Percentiles rank a stretch among this genome's conserved stretches.
phyloP scores from a whole-genome alignment of 2,329 filamentous ascomycete species.

The Bipolaris oryzae region DNA sequence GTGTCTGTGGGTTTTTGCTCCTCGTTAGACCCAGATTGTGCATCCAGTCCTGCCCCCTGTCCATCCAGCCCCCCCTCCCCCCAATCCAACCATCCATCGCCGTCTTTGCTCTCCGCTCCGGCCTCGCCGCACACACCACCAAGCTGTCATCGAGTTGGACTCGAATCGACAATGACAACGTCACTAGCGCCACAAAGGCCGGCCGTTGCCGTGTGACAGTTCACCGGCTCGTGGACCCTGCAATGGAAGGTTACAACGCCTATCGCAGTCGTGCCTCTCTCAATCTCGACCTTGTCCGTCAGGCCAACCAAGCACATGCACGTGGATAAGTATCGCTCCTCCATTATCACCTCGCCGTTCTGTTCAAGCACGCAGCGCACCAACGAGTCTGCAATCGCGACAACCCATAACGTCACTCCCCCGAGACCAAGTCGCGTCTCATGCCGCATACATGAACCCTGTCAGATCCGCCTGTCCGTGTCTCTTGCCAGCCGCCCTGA shows the following conservation, averaged over 20 bases:
- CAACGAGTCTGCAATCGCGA: not conserved
- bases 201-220: slow-evolving; percentile 9
- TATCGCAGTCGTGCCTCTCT: slow-evolving; percentile 4
- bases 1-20: slow-evolving; percentile 2
- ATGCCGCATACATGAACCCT: slow-evolving; percentile 7
- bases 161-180: slow-evolving; percentile 1
- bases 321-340: not conserved
- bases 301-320: slow-evolving; percentile 1
- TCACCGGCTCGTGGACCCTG: slow-evolving; percentile 9
- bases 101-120: not conserved
- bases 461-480: slow-evolving; percentile 12
- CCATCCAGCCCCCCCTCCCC: not conserved
- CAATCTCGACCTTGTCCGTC: not conserved
- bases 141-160: not conserved
- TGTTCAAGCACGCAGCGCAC: not conserved
- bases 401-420: slow-evolving; percentile 4
- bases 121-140: slow-evolving; percentile 3
- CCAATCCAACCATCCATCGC: not conserved
- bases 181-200: slow-evolving; percentile 3
- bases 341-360: too few relatives aligned
- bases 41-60: slow-evolving; percentile 4
- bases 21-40: slow-evolving; percentile 2
- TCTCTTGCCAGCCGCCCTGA: slow-evolving; percentile 10
- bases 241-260: slow-evolving; percentile 8
- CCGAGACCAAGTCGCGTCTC: slow-evolving; percentile 5